A percentile compares a stretch with the other conserved stretches of the same genome.
These are phyloP conservation scores for Mortierella sp. DNA, from an alignment of 371 early-diverging fungal species.

Conservation along the genomic window DNA sequence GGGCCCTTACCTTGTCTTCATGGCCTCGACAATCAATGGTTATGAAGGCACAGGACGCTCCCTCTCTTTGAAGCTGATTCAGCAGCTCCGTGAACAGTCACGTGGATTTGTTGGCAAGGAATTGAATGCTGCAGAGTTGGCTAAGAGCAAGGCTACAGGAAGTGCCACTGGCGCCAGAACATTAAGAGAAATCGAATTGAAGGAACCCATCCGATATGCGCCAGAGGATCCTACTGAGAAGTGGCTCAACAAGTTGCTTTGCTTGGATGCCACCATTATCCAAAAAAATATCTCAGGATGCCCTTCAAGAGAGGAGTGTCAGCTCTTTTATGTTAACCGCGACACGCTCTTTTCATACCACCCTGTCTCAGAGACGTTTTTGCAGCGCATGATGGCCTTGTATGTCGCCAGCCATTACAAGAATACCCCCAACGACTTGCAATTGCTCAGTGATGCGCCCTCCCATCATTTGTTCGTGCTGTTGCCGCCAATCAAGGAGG, in stretches of 20 bases:
- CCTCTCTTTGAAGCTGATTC: slow-evolving; percentile 94
- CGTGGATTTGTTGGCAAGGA: slow-evolving; percentile 79
- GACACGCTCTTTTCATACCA: slow-evolving; percentile 97
- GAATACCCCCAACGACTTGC: slow-evolving; percentile 99
- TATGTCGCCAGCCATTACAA: slow-evolving; percentile 99
- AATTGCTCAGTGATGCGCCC: slow-evolving; percentile 98
- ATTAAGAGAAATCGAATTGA: slow-evolving; percentile 91
- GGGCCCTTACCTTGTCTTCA: slow-evolving; percentile 96
- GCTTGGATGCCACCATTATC: slow-evolving; percentile 89
- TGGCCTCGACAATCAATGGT: slow-evolving; percentile 99
- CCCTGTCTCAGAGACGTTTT: slow-evolving; percentile 95
- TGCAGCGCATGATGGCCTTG: slow-evolving; percentile 97
- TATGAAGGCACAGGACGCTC: slow-evolving; percentile 99
- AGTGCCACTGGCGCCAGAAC: slow-evolving; percentile 75
- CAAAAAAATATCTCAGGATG: slow-evolving; percentile 86
- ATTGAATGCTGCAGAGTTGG: slow-evolving; percentile 58
- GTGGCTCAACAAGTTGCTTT: slow-evolving; percentile 97
- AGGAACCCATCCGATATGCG: slow-evolving; percentile 97
- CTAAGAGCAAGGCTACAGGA: slow-evolving; percentile 60
- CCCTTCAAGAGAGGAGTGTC: slow-evolving; percentile 95
- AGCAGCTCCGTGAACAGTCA: slow-evolving; percentile 93
- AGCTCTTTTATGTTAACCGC: slow-evolving; percentile 96
- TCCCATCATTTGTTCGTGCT: slow-evolving; percentile 98
- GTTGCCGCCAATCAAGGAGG: slow-evolving; percentile 86
- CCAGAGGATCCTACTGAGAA: slow-evolving; percentile 94